These are phyloP conservation scores for Lecanicillium sp. DNA, from an alignment of 2,329 filamentous ascomycete species.

Conservation along the genomic window DNA sequence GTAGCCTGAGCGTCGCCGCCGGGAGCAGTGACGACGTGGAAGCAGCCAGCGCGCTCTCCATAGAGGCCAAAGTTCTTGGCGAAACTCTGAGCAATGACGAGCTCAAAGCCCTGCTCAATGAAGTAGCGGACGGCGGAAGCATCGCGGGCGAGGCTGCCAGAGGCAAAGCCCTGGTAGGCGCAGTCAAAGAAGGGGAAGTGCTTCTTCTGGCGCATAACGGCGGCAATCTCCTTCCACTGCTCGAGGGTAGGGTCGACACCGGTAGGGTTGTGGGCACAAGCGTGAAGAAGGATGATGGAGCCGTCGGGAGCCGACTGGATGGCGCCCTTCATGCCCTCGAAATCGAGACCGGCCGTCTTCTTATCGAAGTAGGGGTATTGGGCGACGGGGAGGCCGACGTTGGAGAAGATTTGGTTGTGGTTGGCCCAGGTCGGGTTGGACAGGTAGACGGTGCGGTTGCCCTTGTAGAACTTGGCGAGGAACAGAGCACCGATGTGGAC, in stretches of 20 bases:
- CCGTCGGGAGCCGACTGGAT: slow-evolving; percentile 65
- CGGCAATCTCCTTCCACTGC: slow-evolving; percentile 88
- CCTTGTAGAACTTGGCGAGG: slow-evolving; percentile 82
- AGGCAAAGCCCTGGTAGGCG: slow-evolving; percentile 96
- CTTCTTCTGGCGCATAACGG: slow-evolving; percentile 64
- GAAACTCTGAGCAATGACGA: slow-evolving; percentile 86
- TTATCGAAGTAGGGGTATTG: slow-evolving; percentile 93
- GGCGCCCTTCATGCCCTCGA: slow-evolving; percentile 74
- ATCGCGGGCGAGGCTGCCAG: slow-evolving; percentile 77
- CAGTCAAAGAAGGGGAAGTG: slow-evolving; percentile 99
- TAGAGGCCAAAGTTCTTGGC: slow-evolving; percentile 98
- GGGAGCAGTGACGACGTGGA: slow-evolving; percentile 82
- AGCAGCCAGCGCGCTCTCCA: slow-evolving; percentile 90
- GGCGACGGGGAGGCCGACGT: slow-evolving; percentile 70
- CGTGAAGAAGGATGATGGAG: slow-evolving; percentile 85
- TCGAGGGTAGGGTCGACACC: slow-evolving; percentile 90
- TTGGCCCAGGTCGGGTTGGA: slow-evolving; percentile 97
- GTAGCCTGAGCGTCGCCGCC: slow-evolving; percentile 56
- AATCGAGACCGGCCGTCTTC: slow-evolving; percentile 83
- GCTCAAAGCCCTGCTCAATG: slow-evolving; percentile 81
- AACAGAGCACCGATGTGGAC: slow-evolving; percentile 91
- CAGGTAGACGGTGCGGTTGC: slow-evolving; percentile 73
- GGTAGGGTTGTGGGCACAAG: slow-evolving; percentile 96
- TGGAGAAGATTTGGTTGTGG: slow-evolving; percentile 96
- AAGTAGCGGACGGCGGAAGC: slow-evolving; percentile 94